Evolutionary conservation across 2,329 filamentous ascomycete genomes (phyloP), one percentile per base, ranked within the genome.

Genomic region (Stachybotrys echinatus): DNA sequence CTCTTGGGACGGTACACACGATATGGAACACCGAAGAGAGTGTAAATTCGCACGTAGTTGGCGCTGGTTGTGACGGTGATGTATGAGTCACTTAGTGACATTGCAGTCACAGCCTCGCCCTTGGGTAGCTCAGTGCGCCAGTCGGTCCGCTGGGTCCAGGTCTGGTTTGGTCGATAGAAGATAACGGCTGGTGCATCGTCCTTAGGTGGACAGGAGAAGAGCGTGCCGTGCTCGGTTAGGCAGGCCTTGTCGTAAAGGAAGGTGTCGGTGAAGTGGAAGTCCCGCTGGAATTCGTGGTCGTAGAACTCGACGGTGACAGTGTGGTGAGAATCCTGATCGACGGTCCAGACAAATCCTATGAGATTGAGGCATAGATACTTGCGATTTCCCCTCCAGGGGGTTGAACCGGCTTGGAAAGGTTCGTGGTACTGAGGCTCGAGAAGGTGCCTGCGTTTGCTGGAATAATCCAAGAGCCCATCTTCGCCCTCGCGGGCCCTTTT

Each of bases 271-370:
- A 99, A 97, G 72, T 97, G 94, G 61, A 96, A 96, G 66, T 97
- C 91, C 45, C 92, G 82, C 65, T 96, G 88, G 52, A 88, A 85
- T 58, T 95, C 91, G 51, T 91, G 87, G 66, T 99, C 95, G 65
- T 97, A 96, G 66, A 99, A 99, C 61, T 97, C 94, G 2, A 97
- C 92, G 0, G 92, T 96, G 12, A 99, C 86, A 2, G 94, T 99
- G 65, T 97, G 84, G 59, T 92, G 87, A 0, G 87, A 88, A 62
- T 96, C 92, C 68, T 99, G 94, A 58, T 96, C 89, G 18, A 99
- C 89, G 0, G 92, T 97, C 90, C 94, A 99, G 8, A 96, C 89
- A 62, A 95, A 94, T 1, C 95, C 94, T 48, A 92, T 89, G 52
- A 99, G 74, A 64, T 97, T 97, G 39, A 97, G 80, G 62, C 90